phyloP scores from a whole-genome alignment of 306 rosid genomes.

The Lablab purpureus region DNA sequence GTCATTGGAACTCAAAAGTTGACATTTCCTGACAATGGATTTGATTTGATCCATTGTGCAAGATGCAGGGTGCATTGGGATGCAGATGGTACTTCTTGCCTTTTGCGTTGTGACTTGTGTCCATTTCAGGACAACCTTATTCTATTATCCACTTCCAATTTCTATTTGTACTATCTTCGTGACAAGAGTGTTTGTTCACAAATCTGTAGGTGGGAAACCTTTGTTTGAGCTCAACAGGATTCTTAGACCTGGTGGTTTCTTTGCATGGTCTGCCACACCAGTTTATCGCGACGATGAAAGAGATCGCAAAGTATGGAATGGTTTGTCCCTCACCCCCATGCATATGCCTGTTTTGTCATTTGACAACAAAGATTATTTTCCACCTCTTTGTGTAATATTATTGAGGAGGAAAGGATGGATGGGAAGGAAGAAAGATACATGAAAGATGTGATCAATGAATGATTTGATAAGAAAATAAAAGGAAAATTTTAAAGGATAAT shows the following conservation, averaged over 20 bases:
- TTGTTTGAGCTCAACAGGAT: conserved; percentile 79
- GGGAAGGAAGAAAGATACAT: neutral
- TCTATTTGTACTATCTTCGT: conserved; percentile 9
- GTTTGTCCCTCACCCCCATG: conserved; percentile 53
- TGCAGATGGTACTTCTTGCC: conserved; percentile 70
- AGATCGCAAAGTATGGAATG: conserved; percentile 75
- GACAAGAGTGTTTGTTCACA: conserved; percentile 23
- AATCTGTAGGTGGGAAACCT: conserved; percentile 75
- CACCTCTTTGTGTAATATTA: neutral
- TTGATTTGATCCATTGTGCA: conserved; percentile 88
- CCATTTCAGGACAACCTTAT: conserved; percentile 1
- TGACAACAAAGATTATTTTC: neutral
- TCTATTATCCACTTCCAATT: conserved; percentile 1
- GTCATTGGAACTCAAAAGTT: conserved; percentile 86
- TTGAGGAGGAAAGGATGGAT: neutral
- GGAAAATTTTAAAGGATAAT: no score
- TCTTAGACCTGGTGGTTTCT: conserved; percentile 88
- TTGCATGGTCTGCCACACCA: conserved; percentile 90
- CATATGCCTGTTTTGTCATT: conserved; percentile 11
- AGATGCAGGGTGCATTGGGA: conserved; percentile 96
- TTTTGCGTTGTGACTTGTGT: neutral
- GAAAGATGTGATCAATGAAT: neutral
- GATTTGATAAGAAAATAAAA: no score
- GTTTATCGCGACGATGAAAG: conserved; percentile 76
- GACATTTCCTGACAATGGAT: conserved; percentile 69